Base-by-base conservation (phyloP, 164 flowering plant genomes). In the Sedum album region DNA sequence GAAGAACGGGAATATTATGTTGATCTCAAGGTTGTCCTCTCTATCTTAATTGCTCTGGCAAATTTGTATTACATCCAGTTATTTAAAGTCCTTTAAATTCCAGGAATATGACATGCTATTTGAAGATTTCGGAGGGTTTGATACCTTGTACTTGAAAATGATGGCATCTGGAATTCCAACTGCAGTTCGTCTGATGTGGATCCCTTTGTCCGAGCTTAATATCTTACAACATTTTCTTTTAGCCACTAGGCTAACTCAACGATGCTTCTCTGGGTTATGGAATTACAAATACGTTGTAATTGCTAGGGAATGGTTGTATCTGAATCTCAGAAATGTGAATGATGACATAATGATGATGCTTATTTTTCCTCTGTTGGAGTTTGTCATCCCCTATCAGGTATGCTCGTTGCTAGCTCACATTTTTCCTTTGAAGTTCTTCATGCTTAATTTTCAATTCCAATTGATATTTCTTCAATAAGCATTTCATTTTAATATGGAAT, bases 51-150 rank as follows among this genome's bases (percentile, higher is more conserved):
- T 65, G 28, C 39, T 33, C 46, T 21, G 8, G 25, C 33, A 49
- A 39, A 20, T 53, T 48, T 35, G 62, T 0, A 69, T 48, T 18
- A 4, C 0, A 2, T 38, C 33, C 57, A 68, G 69, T 61, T 72
- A 60, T 75, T 57, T 36, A 57, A 33, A 31, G 33, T 18, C 13
- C 65, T 9, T 65, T 68, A 73, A 67, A 44, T 53, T 75, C 48
- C 88, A 93, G 97, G 94, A 89, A 78, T 88, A 78, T 74, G 97
- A 93, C 13, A 72, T 84, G 77, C 78, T 85, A 1, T 88, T 86
- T 78, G 91, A 91, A 77, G 91, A 85, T 66, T 83, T 86, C 74
- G 97, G 97, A 70, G 96, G 98, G 42, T 85, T 93, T 81, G 93
- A 93, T 81, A 90, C 88, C 48, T 80, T 91, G 68, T 93, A 93